Evolutionary conservation across 192 early-diverging fungal genomes (phyloP).

Genomic region (Rhizophagus sp.): DNA sequence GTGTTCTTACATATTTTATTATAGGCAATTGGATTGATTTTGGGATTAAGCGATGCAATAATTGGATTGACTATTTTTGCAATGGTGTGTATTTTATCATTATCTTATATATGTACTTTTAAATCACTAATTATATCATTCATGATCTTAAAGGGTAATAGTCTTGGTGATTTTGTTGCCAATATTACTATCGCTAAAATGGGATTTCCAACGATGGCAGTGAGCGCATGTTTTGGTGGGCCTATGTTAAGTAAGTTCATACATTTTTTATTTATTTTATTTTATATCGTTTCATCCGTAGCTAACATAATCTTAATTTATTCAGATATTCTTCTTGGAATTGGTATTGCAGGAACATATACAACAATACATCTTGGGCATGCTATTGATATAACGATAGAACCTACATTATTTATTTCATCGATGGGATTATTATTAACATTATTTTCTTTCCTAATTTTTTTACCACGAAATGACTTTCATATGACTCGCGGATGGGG

Average conservation of each 20-base stretch:
- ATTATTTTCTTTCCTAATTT: slow-evolving; percentile 56
- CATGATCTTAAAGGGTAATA: slow-evolving; percentile 60
- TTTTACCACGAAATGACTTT: slow-evolving; percentile 64
- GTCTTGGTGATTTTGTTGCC: slow-evolving; percentile 88
- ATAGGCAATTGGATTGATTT: slow-evolving; percentile 73
- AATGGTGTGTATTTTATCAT: slow-evolving; percentile 51
- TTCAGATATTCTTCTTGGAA: slow-evolving; percentile 77
- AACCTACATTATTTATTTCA: slow-evolving; percentile 70
- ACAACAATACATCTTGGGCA: slow-evolving; percentile 50
- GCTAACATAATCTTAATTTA: background rate
- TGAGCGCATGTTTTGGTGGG: slow-evolving; percentile 91
- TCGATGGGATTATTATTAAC: slow-evolving; percentile 66
- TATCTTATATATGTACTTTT: background rate
- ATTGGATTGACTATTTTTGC: slow-evolving; percentile 85
- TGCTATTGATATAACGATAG: slow-evolving; percentile 59
- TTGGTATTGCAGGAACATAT: slow-evolving; percentile 75
- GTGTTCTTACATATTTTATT: background rate
- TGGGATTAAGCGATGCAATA: slow-evolving; percentile 79
- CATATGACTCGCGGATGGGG: slow-evolving; percentile 64
- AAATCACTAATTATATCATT: background rate
- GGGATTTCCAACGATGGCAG: slow-evolving; percentile 93
- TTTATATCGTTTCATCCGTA: slow-evolving; percentile 11
- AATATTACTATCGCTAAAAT: slow-evolving; percentile 88
- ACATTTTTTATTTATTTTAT: background rate
- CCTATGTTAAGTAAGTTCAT: slow-evolving; percentile 79